Evolutionary conservation across 805 yeast genomes (phyloP), one percentile per base, ranked within the genome.

Genomic region (Candida silvatica): DNA sequence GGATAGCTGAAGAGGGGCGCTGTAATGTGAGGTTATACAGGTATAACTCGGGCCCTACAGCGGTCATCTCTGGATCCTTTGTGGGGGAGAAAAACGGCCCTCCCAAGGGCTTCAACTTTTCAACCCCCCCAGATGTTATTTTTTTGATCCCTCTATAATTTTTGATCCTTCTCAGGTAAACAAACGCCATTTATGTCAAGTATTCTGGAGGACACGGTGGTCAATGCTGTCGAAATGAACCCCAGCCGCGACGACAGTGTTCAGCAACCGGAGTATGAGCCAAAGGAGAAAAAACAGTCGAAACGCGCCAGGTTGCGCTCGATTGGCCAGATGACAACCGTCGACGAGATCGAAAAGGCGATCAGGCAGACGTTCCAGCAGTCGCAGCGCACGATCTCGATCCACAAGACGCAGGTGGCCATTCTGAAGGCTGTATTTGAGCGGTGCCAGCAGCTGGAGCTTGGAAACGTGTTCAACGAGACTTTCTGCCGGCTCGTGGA

Each of bases 301-400:
- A 20, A n/a, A n/a, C n/a, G n/a, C n/a, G n/a, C n/a, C n/a, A n/a
- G n/a, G n/a, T n/a, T n/a, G 27, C 37, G 4, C 19, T 34, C 15
- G 18, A 29, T n/a, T 29, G 30, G 23, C 30, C 25, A 17, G 18
- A 29, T 12, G 18, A 17, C 6, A 12, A 29, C n/a, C n/a, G n/a
- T n/a, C n/a, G n/a, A n/a, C n/a, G 67, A 62, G 37, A 56, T 74
- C 19, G 60, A 61, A 25, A 36, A 41, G 8, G 74, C 81, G 3
- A 61, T 80, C 46, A 76, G 82, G 1, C 76, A 70, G 37, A 75
- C 78, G 3, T 87, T 87, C 49, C 90, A 82, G 49, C 90, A 80
- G 37, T 83, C 92, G 0, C 97, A 87, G 49, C 43, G 59, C 17
- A 67, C 84, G 2, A 66, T 78, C 22, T 79, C 88, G 0, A 80